phyloP scores from a whole-genome alignment of 2,329 filamentous ascomycete genomes.

The Aureobasidium mangrovei region DNA sequence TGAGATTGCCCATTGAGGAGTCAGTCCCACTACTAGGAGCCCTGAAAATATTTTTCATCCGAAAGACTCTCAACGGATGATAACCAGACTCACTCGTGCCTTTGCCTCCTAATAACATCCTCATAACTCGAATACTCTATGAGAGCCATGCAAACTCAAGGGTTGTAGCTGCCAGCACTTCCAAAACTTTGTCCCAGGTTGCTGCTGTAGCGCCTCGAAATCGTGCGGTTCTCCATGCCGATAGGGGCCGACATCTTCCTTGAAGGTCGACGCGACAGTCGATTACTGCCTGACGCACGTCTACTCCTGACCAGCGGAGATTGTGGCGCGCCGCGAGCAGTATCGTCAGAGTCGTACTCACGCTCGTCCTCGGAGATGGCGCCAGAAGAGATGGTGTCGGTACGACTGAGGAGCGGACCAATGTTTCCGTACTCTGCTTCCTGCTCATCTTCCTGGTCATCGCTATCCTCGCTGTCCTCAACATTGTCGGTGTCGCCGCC shows the following conservation, averaged over 20 bases:
- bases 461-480: slow-evolving; percentile 28
- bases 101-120: neutral
- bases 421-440: slow-evolving; percentile 32
- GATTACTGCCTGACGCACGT: slow-evolving; percentile 8
- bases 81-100: no score
- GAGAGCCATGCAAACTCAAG: neutral
- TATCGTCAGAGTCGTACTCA: slow-evolving; percentile 15
- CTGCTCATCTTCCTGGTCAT: slow-evolving; percentile 19
- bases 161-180: slow-evolving; percentile 22
- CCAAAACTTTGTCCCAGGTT: slow-evolving; percentile 35
- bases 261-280: slow-evolving; percentile 25
- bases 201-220: slow-evolving; percentile 36
- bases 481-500: slow-evolving; percentile 31
- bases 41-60: no score
- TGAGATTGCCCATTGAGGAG: no score
- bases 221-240: slow-evolving; percentile 36
- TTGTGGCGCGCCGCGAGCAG: neutral
- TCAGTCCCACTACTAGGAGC: no score
- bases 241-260: slow-evolving; percentile 36
- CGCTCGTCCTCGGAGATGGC: slow-evolving; percentile 20
- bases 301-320: neutral
- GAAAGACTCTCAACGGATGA: no score
- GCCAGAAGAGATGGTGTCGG: slow-evolving; percentile 23
- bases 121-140: no score
- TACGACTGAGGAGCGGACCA: slow-evolving; percentile 28